Conservation (phyloP, 1,284 basidiomycete species). For the Trichosporon ovoides region DNA sequence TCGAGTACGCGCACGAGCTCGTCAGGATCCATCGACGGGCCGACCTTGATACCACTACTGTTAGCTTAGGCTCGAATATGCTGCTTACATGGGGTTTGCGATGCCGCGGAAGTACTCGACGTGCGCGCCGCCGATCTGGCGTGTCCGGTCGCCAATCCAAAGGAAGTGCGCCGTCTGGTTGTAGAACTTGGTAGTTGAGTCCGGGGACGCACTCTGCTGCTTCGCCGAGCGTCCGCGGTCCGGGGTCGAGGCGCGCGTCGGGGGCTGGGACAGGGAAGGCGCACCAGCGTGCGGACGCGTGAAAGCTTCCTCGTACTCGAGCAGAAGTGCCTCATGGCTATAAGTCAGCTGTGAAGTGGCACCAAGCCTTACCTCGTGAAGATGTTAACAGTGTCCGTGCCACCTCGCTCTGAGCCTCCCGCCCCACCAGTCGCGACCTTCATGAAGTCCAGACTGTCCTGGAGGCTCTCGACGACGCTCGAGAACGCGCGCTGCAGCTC, state of each 20-base stretch:
- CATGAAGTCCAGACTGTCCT: conserved; percentile 90
- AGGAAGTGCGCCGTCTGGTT: conserved; percentile 76
- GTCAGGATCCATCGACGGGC: conserved; percentile 72
- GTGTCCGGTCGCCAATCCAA: conserved; percentile 97
- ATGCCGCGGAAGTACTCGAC: conserved; percentile 94
- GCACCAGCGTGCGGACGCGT: conserved; percentile 56
- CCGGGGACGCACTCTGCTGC: neutral
- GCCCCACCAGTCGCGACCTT: conserved; percentile 62
- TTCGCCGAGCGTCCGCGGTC: neutral
- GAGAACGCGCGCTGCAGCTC: conserved; percentile 75
- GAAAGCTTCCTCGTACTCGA: conserved; percentile 88
- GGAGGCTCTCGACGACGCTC: conserved; percentile 72
- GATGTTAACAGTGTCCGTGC: conserved; percentile 85
- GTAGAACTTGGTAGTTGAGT: conserved; percentile 31
- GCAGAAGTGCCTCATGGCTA: conserved; percentile 89
- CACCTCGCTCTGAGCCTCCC: conserved; percentile 56
- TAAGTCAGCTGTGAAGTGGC: conserved; percentile 2
- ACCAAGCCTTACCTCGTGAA: conserved; percentile 67
- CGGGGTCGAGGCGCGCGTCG: conserved; percentile 26
- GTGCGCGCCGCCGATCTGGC: conserved; percentile 87
- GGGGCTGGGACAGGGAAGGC: conserved; percentile 23
- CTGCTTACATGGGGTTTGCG: conserved; percentile 71
- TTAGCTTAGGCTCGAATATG: conserved; percentile 8
- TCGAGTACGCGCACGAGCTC: conserved; percentile 78
- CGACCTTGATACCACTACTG: conserved; percentile 78